phyloP scores from a whole-genome alignment of 2,329 filamentous ascomycete species.

The Chalara sp. region DNA sequence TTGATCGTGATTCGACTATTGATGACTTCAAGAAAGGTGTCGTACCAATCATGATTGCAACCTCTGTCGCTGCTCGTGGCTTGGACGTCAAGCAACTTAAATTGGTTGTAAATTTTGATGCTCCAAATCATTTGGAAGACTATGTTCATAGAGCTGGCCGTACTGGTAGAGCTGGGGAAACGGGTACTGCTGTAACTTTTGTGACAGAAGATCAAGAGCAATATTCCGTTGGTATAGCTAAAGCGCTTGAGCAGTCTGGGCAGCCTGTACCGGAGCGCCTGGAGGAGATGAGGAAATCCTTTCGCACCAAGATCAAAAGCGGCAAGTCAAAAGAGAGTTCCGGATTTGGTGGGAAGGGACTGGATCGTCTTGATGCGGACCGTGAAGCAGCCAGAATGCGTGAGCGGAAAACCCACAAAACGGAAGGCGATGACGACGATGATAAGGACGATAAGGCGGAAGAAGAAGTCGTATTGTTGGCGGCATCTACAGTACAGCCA shows the following conservation, averaged over 20 bases:
- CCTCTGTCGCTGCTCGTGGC: slow-evolving; percentile 89
- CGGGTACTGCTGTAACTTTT: slow-evolving; percentile 90
- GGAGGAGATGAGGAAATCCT: slow-evolving; percentile 60
- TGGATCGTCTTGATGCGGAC: slow-evolving; percentile 86
- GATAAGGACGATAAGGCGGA: slow-evolving; percentile 63
- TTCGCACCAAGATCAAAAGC: slow-evolving; percentile 84
- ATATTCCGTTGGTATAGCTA: slow-evolving; percentile 82
- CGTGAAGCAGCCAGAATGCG: slow-evolving; percentile 80
- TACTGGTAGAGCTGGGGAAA: slow-evolving; percentile 91
- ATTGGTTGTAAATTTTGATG: slow-evolving; percentile 92
- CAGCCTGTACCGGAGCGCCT: slow-evolving; percentile 70
- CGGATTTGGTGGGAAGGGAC: slow-evolving; percentile 90
- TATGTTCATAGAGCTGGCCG: slow-evolving; percentile 93
- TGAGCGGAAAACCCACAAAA: slow-evolving; percentile 84
- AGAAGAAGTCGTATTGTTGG: slow-evolving; percentile 64
- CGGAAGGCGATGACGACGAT: slow-evolving; percentile 77
- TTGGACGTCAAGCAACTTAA: slow-evolving; percentile 95
- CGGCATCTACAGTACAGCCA: slow-evolving; percentile 57
- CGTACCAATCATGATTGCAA: slow-evolving; percentile 85
- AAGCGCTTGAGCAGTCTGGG: slow-evolving; percentile 78
- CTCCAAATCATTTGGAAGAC: slow-evolving; percentile 89
- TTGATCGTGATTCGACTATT: slow-evolving; percentile 88
- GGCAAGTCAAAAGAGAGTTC: slow-evolving; percentile 85
- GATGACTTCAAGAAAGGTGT: slow-evolving; percentile 89
- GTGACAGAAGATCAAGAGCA: slow-evolving; percentile 87